phyloP scores from a whole-genome alignment of 495 filamentous ascomycete species.

The Neurospora sp. region DNA sequence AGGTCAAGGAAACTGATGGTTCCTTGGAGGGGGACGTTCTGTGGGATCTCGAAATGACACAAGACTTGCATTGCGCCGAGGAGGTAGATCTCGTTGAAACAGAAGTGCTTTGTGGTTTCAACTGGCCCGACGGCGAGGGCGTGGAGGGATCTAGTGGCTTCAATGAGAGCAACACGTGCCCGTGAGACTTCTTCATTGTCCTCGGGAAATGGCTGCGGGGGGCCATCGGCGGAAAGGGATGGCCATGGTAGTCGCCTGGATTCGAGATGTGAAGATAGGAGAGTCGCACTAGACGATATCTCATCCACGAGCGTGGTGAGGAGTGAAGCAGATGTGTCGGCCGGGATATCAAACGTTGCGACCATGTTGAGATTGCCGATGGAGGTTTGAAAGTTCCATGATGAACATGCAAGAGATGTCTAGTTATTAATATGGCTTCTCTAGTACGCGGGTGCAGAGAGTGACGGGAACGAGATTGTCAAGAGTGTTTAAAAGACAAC shows the following conservation, averaged over 20 bases:
- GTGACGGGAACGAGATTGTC: neutral
- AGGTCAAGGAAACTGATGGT: slow-evolving; percentile 18
- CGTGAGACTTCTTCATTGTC: neutral
- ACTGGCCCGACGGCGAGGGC: slow-evolving; percentile 6
- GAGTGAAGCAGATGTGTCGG: neutral
- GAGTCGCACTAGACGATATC: neutral
- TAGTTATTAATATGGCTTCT: neutral
- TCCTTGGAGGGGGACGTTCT: slow-evolving; percentile 19
- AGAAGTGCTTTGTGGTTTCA: slow-evolving; percentile 7
- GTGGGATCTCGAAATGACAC: slow-evolving; percentile 20
- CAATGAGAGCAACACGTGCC: slow-evolving; percentile 6
- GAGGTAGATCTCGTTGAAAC: slow-evolving; percentile 6
- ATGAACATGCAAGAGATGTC: neutral
- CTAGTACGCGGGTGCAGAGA: neutral
- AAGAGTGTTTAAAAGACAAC: neutral
- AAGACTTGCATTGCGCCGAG: slow-evolving; percentile 10
- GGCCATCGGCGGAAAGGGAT: slow-evolving; percentile 6
- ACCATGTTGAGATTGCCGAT: neutral
- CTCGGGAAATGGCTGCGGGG: neutral
- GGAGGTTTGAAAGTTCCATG: neutral
- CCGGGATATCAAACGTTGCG: neutral
- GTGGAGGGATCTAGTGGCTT: slow-evolving; percentile 11
- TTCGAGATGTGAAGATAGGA: slow-evolving; percentile 2
- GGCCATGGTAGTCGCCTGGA: slow-evolving; percentile 6
- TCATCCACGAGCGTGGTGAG: slow-evolving; percentile 5